Evolutionary conservation across 768 basidiomycete genomes (phyloP), one percentile per base, ranked within the genome.

Genomic region (Termitomyces sp.): DNA sequence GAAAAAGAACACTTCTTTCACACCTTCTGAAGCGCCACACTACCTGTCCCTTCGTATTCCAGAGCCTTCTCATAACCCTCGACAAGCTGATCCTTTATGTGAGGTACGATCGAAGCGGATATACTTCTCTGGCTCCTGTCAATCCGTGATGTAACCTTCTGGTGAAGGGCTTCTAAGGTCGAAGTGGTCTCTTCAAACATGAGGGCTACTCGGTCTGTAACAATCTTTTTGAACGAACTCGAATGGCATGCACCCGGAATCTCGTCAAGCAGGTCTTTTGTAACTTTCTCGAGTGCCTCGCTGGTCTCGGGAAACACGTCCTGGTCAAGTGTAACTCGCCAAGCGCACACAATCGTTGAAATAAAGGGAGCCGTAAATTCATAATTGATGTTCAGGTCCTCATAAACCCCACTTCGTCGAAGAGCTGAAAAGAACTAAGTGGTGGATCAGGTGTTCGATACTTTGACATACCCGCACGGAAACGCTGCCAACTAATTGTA

Each of bases 261-360:
- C 26, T 57, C 10, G 33, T 46, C n/a, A 5, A 57, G 50, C 16
- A 52, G 9, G 11, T 57, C 44, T 30, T 30, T 0, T 44, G 50
- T 38, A 18, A 16, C 24, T 7, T 5, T 40, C 24, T 52, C 13
- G 3, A 57, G 40, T 3, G 24, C 10, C 13, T 52, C 4, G 32
- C 33, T 51, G 1, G 51, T 44, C 28, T 57, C 43, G 6, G 56
- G 56, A 45, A 57, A 52, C 13, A 57, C 11, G 18, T 57, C 51
- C 14, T 57, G 36, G 24, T 57, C 50, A 24, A 57, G 35, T 13
- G 44, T 57, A 14, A 24, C 28, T 40, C 35, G 30, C 56, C 56
- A 57, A 26, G 50, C 18, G 4, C 6, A 13, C 4, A 45, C 16
- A 28, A 57, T 57, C 22, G 13, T 38, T 33, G 41, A 33, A 14